phyloP scores from a whole-genome alignment of 2,329 filamentous ascomycete genomes.

The Diaporthe sp. region DNA sequence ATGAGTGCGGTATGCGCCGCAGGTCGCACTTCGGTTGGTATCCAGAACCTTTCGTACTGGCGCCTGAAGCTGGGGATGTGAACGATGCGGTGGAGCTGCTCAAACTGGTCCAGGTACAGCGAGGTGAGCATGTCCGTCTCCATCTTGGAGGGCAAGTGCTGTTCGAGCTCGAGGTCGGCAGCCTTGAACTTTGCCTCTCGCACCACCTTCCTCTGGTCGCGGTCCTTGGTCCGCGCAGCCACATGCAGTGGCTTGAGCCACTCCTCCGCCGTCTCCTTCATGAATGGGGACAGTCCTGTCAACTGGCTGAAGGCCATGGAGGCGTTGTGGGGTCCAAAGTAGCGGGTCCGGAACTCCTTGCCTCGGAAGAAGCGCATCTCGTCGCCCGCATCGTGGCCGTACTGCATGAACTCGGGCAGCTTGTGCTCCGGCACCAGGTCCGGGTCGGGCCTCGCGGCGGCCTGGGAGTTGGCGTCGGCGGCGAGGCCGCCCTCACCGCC shows the following conservation, averaged over 20 bases:
- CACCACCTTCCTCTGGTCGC: slow-evolving; percentile 62
- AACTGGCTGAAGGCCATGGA: slow-evolving; percentile 67
- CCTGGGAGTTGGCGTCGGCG: slow-evolving; percentile 38
- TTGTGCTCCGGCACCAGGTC: slow-evolving; percentile 35
- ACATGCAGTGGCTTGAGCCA: slow-evolving; percentile 69
- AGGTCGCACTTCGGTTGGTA: slow-evolving; percentile 53
- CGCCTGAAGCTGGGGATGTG: slow-evolving; percentile 68
- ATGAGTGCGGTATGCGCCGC: slow-evolving; percentile 67
- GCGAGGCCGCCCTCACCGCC: slow-evolving; percentile 39
- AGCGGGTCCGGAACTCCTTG: slow-evolving; percentile 69
- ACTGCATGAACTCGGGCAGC: slow-evolving; percentile 46
- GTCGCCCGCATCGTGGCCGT: slow-evolving; percentile 48
- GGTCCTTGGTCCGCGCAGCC: slow-evolving; percentile 63
- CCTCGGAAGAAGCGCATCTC: slow-evolving; percentile 68
- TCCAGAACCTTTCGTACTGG: slow-evolving; percentile 67
- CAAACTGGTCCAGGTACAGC: slow-evolving; percentile 65
- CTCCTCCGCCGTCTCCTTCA: slow-evolving; percentile 71
- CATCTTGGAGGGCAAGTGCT: slow-evolving; percentile 58
- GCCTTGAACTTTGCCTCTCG: slow-evolving; percentile 60
- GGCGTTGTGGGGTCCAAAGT: slow-evolving; percentile 69
- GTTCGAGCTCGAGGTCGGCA: slow-evolving; percentile 61
- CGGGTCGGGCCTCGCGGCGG: slow-evolving; percentile 36
- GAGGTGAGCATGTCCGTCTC: slow-evolving; percentile 60
- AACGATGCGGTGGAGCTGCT: slow-evolving; percentile 66
- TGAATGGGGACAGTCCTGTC: slow-evolving; percentile 67